phyloP scores from a whole-genome alignment of 208 protist species.

The Wallacemonas sp. region DNA sequence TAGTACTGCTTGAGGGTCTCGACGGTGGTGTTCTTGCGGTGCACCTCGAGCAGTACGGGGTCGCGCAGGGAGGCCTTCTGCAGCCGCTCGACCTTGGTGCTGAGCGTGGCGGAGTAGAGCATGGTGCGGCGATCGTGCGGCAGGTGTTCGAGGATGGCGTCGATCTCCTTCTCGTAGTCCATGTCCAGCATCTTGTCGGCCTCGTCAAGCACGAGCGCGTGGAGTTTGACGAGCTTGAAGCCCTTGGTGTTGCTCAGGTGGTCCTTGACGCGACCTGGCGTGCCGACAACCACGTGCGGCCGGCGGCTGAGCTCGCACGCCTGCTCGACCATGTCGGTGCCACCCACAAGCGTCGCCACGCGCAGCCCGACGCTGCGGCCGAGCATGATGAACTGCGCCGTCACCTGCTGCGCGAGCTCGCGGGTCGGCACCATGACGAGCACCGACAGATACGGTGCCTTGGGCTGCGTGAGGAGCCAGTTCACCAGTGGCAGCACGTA shows the following conservation, averaged over 20 bases:
- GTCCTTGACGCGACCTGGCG: conserved; percentile 97
- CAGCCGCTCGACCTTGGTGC: conserved; percentile 97
- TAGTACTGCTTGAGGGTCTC: conserved; percentile 97
- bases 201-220: conserved; percentile 98
- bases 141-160: conserved; percentile 94
- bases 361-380: conserved; percentile 90
- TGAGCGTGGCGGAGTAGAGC: conserved; percentile 99
- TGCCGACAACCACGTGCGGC: conserved; percentile 98
- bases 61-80: conserved; percentile 97
- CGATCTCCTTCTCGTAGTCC: conserved; percentile 99
- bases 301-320: conserved; percentile 93
- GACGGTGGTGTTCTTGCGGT: conserved; percentile 96
- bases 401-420: conserved; percentile 98
- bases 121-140: conserved; percentile 92
- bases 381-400: conserved; percentile 91
- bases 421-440: conserved; percentile 97
- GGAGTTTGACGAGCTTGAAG: conserved; percentile 95
- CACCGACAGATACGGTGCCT: conserved; percentile 90
- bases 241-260: conserved; percentile 99
- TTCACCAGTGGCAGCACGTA: conserved; percentile 99
- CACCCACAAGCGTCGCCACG: conserved; percentile 92
- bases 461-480: conserved; percentile 91
- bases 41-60: conserved; percentile 96
- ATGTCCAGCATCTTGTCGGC: conserved; percentile 98
- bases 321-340: conserved; percentile 95